phyloP scores from a whole-genome alignment of 164 flowering plant species.

The Piper betle region DNA sequence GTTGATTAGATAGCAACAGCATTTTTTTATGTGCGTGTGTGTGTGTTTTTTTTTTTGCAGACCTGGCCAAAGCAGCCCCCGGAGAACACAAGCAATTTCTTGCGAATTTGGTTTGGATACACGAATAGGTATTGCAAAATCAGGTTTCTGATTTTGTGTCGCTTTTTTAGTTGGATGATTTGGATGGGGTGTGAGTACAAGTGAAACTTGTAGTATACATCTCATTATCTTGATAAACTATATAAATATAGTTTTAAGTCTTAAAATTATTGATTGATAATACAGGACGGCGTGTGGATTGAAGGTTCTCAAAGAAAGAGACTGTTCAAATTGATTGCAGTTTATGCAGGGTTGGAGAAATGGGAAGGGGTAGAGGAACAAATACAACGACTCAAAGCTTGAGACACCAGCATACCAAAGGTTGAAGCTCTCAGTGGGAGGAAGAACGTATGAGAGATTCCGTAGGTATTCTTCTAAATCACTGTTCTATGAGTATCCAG shows the following conservation, averaged over 20 bases:
- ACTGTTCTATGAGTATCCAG: too few species aligned
- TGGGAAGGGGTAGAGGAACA: constrained; percentile 45
- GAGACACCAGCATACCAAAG: constrained; percentile 58
- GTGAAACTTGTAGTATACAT: too few species aligned
- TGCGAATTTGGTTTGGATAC: background rate
- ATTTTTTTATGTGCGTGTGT: background rate
- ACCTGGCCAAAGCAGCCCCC: too few species aligned
- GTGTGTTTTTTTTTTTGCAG: too few species aligned
- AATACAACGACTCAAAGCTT: constrained; percentile 45
- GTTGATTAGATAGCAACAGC: background rate
- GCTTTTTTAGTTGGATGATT: too few species aligned
- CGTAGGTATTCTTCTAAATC: too few species aligned
- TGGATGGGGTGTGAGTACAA: too few species aligned
- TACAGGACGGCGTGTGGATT: constrained; percentile 50
- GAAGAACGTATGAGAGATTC: constrained; percentile 19
- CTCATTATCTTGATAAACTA: background rate
- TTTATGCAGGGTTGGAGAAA: constrained; percentile 76
- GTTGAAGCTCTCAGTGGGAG: constrained; percentile 66
- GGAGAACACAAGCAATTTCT: background rate
- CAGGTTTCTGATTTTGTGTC: background rate
- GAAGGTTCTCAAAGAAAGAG: constrained; percentile 40
- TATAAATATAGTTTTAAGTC: background rate
- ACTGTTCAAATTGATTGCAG: constrained; percentile 61
- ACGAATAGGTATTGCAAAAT: background rate
- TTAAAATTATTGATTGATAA: constrained; percentile 2